Base-by-base conservation (phyloP, 176 grass and related monocot species). In the Carex cristatella region DNA sequence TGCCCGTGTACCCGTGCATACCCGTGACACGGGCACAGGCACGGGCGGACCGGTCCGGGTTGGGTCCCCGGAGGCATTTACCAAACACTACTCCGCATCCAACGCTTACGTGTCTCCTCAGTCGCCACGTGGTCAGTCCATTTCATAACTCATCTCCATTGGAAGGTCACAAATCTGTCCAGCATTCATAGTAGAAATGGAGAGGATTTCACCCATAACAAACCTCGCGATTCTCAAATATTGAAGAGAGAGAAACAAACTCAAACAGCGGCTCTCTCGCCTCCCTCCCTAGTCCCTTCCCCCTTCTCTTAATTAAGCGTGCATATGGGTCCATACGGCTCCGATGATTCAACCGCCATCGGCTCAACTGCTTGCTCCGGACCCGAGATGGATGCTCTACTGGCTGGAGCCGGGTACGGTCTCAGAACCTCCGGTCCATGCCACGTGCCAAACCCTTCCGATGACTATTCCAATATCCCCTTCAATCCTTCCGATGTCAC, bases 241-340 rank as follows among this genome's bases (percentile, higher is more conserved):
- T 69, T 83, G 65, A 83, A 83, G 81, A 83, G 81, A 83, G 81
- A 83, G 79, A 82, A 62, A 57, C 60, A 7, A 42, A 82, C 57
- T 49, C 35, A 76, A 76, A 76, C 18, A 83, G 61, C 81, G 44
- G 81, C 63, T 11, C 63, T 51, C 63, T 15, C 59, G 33, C 33
- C 42, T 48, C 19, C 32, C 40, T 44, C 46, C 73, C 23, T 23
- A 23, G 31, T 13, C 10, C 72, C 79, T 42, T 4, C 2, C 77
- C 40, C 32, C 33, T 4, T 40, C 5, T 14, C 54, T 42, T 62
- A 56, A 16, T 81, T 23, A 46, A 32, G 63, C n/a, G 79, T 51
- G 60, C 33, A 65, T 60, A 83, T 83, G 81, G 81, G 81, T 18
- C 63, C 81, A 4, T 83, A 83, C 81, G 81, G 46, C 7, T 68